Conservation (phyloP, 306 rosid genomes). For the Arachis stenosperma region DNA sequence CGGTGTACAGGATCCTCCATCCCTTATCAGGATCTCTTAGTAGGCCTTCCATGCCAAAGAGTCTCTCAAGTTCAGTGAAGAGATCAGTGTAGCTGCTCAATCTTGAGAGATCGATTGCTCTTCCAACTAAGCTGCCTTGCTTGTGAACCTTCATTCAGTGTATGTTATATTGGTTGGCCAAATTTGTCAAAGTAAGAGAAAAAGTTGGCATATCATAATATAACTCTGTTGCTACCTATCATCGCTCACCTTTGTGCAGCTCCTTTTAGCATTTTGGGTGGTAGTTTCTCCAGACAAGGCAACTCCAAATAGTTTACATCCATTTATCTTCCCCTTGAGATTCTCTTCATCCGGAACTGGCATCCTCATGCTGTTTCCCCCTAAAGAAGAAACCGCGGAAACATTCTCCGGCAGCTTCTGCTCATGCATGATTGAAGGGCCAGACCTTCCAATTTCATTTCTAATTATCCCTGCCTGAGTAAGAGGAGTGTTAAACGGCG, state of each 20-base stretch:
- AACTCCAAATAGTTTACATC: conserved; percentile 85
- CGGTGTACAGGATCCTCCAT: conserved; percentile 89
- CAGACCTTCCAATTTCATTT: conserved; percentile 57
- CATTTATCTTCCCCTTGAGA: conserved; percentile 52
- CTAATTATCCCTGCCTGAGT: conserved; percentile 51
- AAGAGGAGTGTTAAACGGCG: conserved; percentile 50
- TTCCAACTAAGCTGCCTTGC: conserved; percentile 97
- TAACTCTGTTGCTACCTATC: conserved; percentile 55
- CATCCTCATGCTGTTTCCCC: conserved; percentile 49
- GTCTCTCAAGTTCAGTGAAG: conserved; percentile 79
- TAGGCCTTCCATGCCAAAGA: conserved; percentile 96
- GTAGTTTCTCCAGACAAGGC: conserved; percentile 67
- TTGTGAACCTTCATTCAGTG: conserved; percentile 94
- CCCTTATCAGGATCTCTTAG: conserved; percentile 77
- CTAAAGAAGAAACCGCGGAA: conserved; percentile 56
- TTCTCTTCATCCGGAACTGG: conserved; percentile 63
- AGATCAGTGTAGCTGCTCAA: conserved; percentile 78
- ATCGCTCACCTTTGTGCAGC: conserved; percentile 92
- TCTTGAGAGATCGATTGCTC: conserved; percentile 94
- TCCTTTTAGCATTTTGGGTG: conserved; percentile 69
- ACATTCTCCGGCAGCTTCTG: conserved; percentile 53
- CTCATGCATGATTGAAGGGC: conserved; percentile 46
- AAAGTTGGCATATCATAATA: conserved; percentile 46
- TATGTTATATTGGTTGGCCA: conserved; percentile 56
- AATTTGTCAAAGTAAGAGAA: conserved; percentile 54